phyloP scores from a whole-genome alignment of 768 basidiomycete genomes.

The Pulveroboletus sp. region DNA sequence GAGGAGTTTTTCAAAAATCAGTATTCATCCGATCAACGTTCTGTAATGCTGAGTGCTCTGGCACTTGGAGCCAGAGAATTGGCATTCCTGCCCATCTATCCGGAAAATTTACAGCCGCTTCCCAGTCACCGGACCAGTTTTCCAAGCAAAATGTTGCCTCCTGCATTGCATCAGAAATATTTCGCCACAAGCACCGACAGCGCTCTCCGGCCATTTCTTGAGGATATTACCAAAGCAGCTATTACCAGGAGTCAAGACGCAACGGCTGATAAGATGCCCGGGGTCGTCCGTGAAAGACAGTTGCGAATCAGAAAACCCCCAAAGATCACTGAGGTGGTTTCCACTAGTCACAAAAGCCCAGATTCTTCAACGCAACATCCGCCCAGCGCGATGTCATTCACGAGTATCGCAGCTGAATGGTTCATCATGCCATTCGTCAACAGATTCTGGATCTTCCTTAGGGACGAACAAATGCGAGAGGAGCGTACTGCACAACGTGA shows the following conservation, averaged over 20 bases:
- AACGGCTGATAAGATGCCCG: conserved; percentile 53
- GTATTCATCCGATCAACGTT: conserved; percentile 85
- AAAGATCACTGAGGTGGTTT: conserved; percentile 42
- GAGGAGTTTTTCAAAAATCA: conserved; percentile 95
- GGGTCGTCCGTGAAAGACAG: conserved; percentile 68
- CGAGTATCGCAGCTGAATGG: conserved; percentile 75
- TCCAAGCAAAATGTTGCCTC: conserved; percentile 78
- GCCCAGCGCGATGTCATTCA: conserved; percentile 40
- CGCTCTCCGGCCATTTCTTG: conserved; percentile 53
- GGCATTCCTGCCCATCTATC: conserved; percentile 42
- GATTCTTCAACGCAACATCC: conserved; percentile 5
- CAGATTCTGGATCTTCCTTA: conserved; percentile 92
- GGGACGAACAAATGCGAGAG: conserved; percentile 77
- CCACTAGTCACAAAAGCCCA: conserved; percentile 17
- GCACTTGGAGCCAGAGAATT: conserved; percentile 85
- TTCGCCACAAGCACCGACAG: conserved; percentile 39
- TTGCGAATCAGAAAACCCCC: conserved; percentile 56
- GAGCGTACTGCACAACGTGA: conserved; percentile 58
- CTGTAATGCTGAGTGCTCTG: conserved; percentile 79
- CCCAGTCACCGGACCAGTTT: conserved; percentile 45
- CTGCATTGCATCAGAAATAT: conserved; percentile 66
- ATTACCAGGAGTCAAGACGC: conserved; percentile 58
- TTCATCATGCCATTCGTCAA: conserved; percentile 90
- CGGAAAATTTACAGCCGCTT: conserved; percentile 31
- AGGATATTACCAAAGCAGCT: conserved; percentile 57